Evolutionary conservation across 208 protist genomes (phyloP).

Genomic region (Trypanosoma melophagium): DNA sequence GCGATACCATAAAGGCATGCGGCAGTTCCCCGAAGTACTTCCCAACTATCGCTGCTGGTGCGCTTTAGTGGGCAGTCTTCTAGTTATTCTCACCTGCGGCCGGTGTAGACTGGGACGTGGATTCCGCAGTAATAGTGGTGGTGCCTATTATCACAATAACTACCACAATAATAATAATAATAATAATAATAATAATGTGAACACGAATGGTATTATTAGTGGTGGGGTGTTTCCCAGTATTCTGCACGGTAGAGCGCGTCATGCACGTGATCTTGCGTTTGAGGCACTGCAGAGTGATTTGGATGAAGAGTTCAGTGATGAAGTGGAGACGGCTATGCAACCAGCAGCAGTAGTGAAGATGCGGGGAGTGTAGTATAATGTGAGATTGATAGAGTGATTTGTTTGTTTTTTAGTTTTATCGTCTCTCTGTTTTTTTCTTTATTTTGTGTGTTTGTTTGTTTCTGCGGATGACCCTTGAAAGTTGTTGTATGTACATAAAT

Average conservation of each 20-base stretch:
- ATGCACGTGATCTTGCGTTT: conserved; percentile 39
- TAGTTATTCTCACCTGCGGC: conserved; percentile 52
- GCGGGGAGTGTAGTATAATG: not conserved
- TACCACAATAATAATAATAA: not conserved
- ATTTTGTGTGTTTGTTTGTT: no score
- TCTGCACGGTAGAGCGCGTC: conserved; percentile 35
- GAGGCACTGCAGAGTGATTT: conserved; percentile 51
- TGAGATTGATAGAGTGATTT: not conserved
- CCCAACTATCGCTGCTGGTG: conserved; percentile 82
- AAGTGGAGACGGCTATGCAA: conserved; percentile 20
- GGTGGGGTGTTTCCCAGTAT: conserved; percentile 7
- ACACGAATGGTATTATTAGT: not conserved
- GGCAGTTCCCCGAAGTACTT: conserved; percentile 67
- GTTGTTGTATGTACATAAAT: no score
- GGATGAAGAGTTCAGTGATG: conserved; percentile 41
- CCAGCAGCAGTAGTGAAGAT: conserved; percentile 45
- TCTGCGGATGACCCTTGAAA: no score
- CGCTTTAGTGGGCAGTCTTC: conserved; percentile 23
- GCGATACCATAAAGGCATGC: conserved; percentile 72
- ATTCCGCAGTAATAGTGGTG: not conserved
- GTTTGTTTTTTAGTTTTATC: no score
- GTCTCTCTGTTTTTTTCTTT: no score
- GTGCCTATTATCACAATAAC: not conserved
- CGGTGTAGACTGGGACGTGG: conserved; percentile 18
- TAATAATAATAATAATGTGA: not conserved